These are phyloP conservation scores for Brassica napus DNA, from an alignment of 345 rosid species.

Conservation along the genomic window Da-Ae NC_063435.1:26455001-26455500, in stretches of 20 bases:
- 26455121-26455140: slow-evolving; percentile 9
- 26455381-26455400: slow-evolving; percentile 47
- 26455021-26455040: slow-evolving; percentile 64
- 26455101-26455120: slow-evolving; percentile 56
- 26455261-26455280: slow-evolving; percentile 86
- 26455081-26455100: slow-evolving; percentile 61
- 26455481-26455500: slow-evolving; percentile 48
- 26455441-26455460: slow-evolving; percentile 70
- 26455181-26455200: slow-evolving; percentile 30
- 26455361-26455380: background rate
- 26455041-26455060: slow-evolving; percentile 42
- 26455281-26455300: slow-evolving; percentile 89
- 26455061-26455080: slow-evolving; percentile 45
- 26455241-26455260: slow-evolving; percentile 69
- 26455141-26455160: background rate
- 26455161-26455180: background rate
- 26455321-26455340: slow-evolving; percentile 96
- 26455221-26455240: slow-evolving; percentile 99
- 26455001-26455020: slow-evolving; percentile 44
- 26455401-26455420: slow-evolving; percentile 34
- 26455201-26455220: slow-evolving; percentile 92
- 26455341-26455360: slow-evolving; percentile 74
- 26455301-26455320: slow-evolving; percentile 84
- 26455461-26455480: slow-evolving; percentile 80
- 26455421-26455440: slow-evolving; percentile 62